A percentile compares a stretch with the other conserved stretches of the same genome.
Conservation (phyloP, 257 asterid genomes). For the Solanum lycopersicoides region DNA sequence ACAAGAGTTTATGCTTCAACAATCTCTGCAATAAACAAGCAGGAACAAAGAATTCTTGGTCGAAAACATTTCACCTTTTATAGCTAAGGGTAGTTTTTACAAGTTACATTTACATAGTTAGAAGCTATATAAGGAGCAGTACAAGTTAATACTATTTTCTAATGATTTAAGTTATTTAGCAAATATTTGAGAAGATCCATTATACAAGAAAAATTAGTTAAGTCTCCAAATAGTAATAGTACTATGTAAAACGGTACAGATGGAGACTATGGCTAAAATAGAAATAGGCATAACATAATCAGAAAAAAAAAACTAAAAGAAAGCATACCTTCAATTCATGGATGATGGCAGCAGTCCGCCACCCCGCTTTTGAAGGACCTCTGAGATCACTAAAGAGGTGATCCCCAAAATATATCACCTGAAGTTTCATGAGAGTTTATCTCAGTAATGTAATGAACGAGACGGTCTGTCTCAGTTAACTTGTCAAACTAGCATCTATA, state of each 20-base stretch:
- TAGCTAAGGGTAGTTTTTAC: background rate
- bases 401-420: slow-evolving; percentile 99
- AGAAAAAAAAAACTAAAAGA: background rate
- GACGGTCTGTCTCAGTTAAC: background rate
- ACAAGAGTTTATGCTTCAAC: background rate
- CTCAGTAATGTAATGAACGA: background rate
- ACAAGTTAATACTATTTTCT: background rate
- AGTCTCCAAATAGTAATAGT: background rate
- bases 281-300: background rate
- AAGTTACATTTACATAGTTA: background rate
- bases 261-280: background rate
- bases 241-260: background rate
- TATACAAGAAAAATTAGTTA: background rate
- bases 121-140: background rate
- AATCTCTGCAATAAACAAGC: background rate
- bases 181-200: background rate
- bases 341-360: slow-evolving; percentile 97
- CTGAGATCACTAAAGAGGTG: slow-evolving; percentile 95
- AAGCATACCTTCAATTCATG: slow-evolving; percentile 77
- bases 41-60: background rate
- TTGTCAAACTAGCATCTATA: background rate
- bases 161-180: background rate
- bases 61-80: background rate
- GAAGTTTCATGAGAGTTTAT: background rate
- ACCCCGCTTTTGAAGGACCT: slow-evolving; percentile 97